Base-by-base conservation (phyloP, 371 early-diverging fungal genomes). In the Mucor plumbeus region DNA sequence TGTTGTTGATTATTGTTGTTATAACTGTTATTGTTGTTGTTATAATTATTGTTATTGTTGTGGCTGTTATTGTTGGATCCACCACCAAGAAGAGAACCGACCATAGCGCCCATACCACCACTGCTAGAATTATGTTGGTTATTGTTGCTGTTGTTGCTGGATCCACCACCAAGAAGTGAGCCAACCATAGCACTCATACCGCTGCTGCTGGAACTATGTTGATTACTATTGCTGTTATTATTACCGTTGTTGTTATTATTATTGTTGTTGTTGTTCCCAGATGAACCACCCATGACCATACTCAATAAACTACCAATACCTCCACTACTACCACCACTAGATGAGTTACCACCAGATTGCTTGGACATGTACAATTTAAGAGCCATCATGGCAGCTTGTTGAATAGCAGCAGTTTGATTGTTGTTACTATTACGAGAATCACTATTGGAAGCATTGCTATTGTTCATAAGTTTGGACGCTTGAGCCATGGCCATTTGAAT, bases 401-500 rank as follows among this genome's bases (percentile, higher is more conserved):
- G 82, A 54, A 86, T 58, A 26, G 83, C 77, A 8, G 71, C 43
- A 69, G 72, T 80, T 60, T 76, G 72, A 4, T 36, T 58, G 19
- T 56, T 34, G n/a, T 41, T 54, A 9, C 44, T 26, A 1, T 48
- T 47, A 26, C 54, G 62, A 5, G 40, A 36, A 43, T 59, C 54
- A 0, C 50, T 31, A 15, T 69, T 72, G 19, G 69, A 48, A 31
- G 56, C 55, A 50, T 47, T 63, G 39, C 69, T 67, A 15, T 75
- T 74, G n/a, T 77, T 69, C 41, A 82, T 77, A 56, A 86, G 33
- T 69, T 84, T 83, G 57, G 78, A 67, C 36, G 79, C 86, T 63
- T 80, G 78, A 13, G 76, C 73, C 82, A 86, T 83, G 35, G 85
- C 86, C 82, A 79, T 86, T 47, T 79, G 76, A 10, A 84, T 63